These are phyloP conservation scores for Nemania serpens DNA, from an alignment of 2,329 filamentous ascomycete genomes.

Conservation along the genomic window DNA sequence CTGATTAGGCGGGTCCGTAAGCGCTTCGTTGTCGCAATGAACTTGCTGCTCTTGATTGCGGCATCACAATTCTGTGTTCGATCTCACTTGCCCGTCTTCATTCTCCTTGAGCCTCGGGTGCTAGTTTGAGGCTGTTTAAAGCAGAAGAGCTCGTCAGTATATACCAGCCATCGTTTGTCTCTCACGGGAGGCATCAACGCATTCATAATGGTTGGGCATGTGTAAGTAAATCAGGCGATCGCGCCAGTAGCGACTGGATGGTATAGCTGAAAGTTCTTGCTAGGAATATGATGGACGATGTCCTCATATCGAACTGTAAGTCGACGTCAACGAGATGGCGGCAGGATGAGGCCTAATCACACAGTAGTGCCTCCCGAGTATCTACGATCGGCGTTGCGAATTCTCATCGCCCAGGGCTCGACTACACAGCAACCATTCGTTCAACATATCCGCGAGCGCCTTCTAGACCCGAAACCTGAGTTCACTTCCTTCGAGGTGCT, in stretches of 20 bases:
- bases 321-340: neutral
- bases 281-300: constrained; percentile 50
- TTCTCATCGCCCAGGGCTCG: constrained; percentile 41
- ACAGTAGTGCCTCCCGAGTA: constrained; percentile 40
- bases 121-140: neutral
- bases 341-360: neutral
- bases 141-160: too few relatives aligned
- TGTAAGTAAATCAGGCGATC: constrained; percentile 28
- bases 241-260: neutral
- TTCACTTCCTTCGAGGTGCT: constrained; percentile 32
- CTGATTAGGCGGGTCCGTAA: neutral
- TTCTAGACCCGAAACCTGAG: constrained; percentile 34
- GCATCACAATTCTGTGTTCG: too few relatives aligned
- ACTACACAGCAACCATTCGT: constrained; percentile 41
- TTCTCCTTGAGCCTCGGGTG: neutral
- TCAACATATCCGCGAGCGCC: constrained; percentile 39
- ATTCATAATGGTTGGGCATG: constrained; percentile 35
- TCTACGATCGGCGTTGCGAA: constrained; percentile 43
- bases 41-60: too few relatives aligned
- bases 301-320: constrained; percentile 45
- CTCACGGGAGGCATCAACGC: neutral
- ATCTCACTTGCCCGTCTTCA: too few relatives aligned
- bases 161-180: neutral
- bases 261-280: neutral
- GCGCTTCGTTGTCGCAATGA: too few relatives aligned